Percentiles rank a stretch among this genome's conserved stretches.
Evolutionary conservation across 139 green algal genomes (phyloP).

Genomic region (Nannochloris sp.): DNA sequence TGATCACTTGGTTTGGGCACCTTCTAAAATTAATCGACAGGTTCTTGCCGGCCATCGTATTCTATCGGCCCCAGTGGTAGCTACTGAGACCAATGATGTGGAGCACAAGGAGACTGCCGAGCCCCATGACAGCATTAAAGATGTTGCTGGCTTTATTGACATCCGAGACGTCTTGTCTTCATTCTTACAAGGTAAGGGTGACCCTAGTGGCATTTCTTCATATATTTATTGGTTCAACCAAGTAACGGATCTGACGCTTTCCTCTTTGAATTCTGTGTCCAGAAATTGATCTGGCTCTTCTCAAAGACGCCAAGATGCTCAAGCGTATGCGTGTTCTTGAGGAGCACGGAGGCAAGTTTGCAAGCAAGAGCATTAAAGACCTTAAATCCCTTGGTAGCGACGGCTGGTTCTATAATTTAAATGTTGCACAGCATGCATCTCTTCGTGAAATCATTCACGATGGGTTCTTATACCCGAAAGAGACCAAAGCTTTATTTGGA

Average conservation of each 20-base stretch:
- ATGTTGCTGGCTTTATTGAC: conserved; percentile 53
- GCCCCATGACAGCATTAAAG: background rate
- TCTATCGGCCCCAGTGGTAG: conserved; percentile 56
- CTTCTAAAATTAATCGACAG: conserved; percentile 17
- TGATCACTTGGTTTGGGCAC: background rate
- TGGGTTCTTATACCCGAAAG: conserved; percentile 42
- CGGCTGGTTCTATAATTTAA: conserved; percentile 51
- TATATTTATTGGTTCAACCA: background rate
- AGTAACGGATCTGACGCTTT: background rate
- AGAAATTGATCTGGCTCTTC: conserved; percentile 17
- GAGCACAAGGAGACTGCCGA: background rate
- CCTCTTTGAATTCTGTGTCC: no score
- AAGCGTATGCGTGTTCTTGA: conserved; percentile 50
- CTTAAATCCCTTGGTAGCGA: conserved; percentile 46
- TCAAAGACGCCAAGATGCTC: conserved; percentile 43
- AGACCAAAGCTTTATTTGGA: conserved; percentile 11
- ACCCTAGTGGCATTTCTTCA: conserved; percentile 5
- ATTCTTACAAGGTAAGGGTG: conserved; percentile 54
- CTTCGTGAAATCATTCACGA: conserved; percentile 62
- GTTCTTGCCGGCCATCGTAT: conserved; percentile 51
- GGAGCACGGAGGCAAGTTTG: conserved; percentile 20
- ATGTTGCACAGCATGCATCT: conserved; percentile 21
- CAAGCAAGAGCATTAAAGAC: conserved; percentile 34
- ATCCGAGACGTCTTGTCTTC: conserved; percentile 53
- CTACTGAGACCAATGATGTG: background rate